phyloP scores from a whole-genome alignment of 495 filamentous ascomycete genomes.

The Daldinia bambusicola region DNA sequence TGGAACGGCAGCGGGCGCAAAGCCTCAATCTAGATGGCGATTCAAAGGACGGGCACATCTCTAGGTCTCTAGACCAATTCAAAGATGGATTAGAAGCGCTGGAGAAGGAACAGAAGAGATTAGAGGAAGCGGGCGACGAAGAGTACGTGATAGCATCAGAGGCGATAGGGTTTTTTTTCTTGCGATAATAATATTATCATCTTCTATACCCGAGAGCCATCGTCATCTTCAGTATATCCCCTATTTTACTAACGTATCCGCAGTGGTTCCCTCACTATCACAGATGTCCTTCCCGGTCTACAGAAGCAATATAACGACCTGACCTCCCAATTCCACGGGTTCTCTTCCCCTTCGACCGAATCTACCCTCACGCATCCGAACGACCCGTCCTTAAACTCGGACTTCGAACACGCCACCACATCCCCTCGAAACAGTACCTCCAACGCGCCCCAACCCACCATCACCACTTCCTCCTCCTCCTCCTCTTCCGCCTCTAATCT shows the following conservation, averaged over 20 bases:
- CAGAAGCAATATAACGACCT: constrained; percentile 69
- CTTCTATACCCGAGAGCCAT: constrained; percentile 8
- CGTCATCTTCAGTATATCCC: not conserved
- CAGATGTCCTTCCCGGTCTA: constrained; percentile 62
- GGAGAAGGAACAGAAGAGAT: constrained; percentile 70
- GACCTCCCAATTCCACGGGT: constrained; percentile 69
- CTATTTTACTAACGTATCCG: constrained; percentile 25
- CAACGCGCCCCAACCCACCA: constrained; percentile 59
- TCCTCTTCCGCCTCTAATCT: constrained; percentile 51
- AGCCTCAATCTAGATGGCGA: constrained; percentile 81
- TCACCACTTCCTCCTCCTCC: too few species aligned
- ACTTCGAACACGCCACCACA: constrained; percentile 72
- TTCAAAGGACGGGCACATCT: constrained; percentile 89
- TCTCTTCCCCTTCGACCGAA: constrained; percentile 59
- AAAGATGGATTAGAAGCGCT: constrained; percentile 82
- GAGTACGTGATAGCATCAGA: constrained; percentile 48
- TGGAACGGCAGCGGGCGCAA: constrained; percentile 91
- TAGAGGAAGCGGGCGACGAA: constrained; percentile 70
- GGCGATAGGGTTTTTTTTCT: constrained; percentile 6
- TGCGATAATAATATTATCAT: constrained; percentile 16
- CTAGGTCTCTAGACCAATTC: constrained; percentile 85
- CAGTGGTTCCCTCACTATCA: constrained; percentile 59
- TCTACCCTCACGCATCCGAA: constrained; percentile 69
- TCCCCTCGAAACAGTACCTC: constrained; percentile 59
- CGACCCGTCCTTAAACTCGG: constrained; percentile 69